phyloP scores from a whole-genome alignment of 768 basidiomycete genomes.

The Mycena metata region DNA sequence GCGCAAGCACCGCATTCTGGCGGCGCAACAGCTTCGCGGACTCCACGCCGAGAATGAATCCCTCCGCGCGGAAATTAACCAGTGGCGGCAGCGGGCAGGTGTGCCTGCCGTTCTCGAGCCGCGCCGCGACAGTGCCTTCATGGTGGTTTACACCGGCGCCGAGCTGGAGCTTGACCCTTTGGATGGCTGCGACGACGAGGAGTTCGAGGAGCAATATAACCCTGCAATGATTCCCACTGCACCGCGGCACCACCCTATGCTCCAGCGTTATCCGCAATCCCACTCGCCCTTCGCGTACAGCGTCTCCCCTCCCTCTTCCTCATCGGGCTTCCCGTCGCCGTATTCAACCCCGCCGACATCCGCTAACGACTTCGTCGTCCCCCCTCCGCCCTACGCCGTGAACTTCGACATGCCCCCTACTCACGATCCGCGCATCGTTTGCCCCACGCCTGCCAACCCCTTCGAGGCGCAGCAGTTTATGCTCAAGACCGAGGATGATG shows the following conservation, averaged over 20 bases:
- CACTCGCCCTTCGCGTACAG: slow-evolving; percentile 21
- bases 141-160: slow-evolving; percentile 30
- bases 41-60: slow-evolving; percentile 31
- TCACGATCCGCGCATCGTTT: slow-evolving; percentile 24
- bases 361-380: slow-evolving; percentile 12
- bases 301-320: background rate
- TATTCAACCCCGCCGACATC: slow-evolving; percentile 31
- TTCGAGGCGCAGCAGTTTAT: slow-evolving; percentile 36
- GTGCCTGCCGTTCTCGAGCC: slow-evolving; percentile 20
- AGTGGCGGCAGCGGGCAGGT: slow-evolving; percentile 34
- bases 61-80: slow-evolving; percentile 34
- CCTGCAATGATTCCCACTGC: slow-evolving; percentile 7
- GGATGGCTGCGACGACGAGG: slow-evolving; percentile 33
- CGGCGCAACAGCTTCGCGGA: slow-evolving; percentile 49
- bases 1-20: slow-evolving; percentile 72
- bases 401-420: slow-evolving; percentile 17
- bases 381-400: slow-evolving; percentile 1
- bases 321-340: background rate
- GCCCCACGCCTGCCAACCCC: slow-evolving; percentile 32
- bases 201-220: slow-evolving; percentile 22
- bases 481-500: slow-evolving; percentile 34
- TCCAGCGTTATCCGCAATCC: slow-evolving; percentile 6
- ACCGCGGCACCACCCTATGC: background rate
- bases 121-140: slow-evolving; percentile 31
- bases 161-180: slow-evolving; percentile 34